phyloP scores from a whole-genome alignment of 164 flowering plant species.

The Echeveria elegans region DNA sequence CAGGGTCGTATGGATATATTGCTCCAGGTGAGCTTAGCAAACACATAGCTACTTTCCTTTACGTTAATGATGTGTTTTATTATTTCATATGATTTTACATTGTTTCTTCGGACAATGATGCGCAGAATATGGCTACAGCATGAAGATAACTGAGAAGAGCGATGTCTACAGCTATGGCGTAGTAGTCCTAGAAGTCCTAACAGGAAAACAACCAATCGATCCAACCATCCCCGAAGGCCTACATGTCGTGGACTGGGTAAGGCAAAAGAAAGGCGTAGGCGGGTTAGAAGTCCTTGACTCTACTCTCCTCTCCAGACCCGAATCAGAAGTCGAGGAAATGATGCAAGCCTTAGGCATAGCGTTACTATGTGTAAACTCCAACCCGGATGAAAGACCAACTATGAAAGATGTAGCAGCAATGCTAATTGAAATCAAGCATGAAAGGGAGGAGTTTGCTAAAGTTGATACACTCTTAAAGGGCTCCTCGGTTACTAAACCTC shows the following conservation, averaged over 20 bases:
- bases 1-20: slow-evolving; percentile 61
- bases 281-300: slow-evolving; percentile 43
- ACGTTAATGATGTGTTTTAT: neutral
- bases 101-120: neutral
- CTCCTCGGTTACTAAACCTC: neutral
- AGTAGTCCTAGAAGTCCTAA: slow-evolving; percentile 52
- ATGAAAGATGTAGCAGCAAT: slow-evolving; percentile 68
- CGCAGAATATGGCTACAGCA: slow-evolving; percentile 63
- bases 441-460: slow-evolving; percentile 23
- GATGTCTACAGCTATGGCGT: slow-evolving; percentile 70
- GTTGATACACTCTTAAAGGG: slow-evolving; percentile 20
- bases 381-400: slow-evolving; percentile 58
- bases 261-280: slow-evolving; percentile 31
- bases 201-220: slow-evolving; percentile 70
- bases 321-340: slow-evolving; percentile 50
- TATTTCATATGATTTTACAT: neutral
- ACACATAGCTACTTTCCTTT: neutral
- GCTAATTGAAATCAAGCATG: slow-evolving; percentile 29
- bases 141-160: slow-evolving; percentile 62
- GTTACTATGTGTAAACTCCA: slow-evolving; percentile 47
- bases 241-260: slow-evolving; percentile 69
- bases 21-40: slow-evolving; percentile 48
- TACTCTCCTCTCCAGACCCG: slow-evolving; percentile 30
- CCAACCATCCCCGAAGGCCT: slow-evolving; percentile 64
- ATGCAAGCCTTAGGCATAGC: slow-evolving; percentile 66